Evolutionary conservation across 352 stramenopile genomes (phyloP), one percentile per base, ranked within the genome.

Genomic region (Pilasporangium apinafurcum): DNA sequence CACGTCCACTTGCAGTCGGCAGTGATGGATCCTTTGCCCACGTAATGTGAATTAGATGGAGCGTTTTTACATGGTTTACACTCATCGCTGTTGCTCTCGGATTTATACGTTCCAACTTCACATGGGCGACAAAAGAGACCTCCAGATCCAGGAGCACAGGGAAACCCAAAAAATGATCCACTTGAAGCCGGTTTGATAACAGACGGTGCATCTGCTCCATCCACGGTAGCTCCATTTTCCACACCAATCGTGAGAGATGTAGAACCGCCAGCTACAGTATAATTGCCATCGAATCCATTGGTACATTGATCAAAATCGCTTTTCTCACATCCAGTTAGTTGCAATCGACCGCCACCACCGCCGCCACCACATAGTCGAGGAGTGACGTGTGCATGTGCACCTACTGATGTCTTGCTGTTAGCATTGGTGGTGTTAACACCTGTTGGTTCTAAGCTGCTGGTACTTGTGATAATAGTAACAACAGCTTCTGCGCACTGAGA

Each of bases 81-180:
- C 51, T 87, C 76, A 39, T 81, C 76, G 39, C 76, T 91, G 43
- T 85, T 87, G 43, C 73, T 83, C 41, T 87, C 79, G 13, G 73
- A 75, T 29, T 91, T 91, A 51, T 75, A 91, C 22, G 66, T 81
- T 1, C 79, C 79, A 0, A 79, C 59, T 0, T 42, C 33, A 28
- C 79, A 91, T 8, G 77, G 38, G 1, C 79, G 66, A 33, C 79
- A 91, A 36, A 91, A 85, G 0, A 91, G 51, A 16, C 79, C 79
- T 8, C 79, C 79, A 9, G 71, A 86, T 4, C 79, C 79, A 25
- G 79, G 79, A 17, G 74, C 65, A 30, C 79, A 91, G n/a, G 79
- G 79, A 30, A 91, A 91, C 0, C 78, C 76, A 40, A 86, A 86
- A 38, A 88, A 91, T 17, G 74, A 71, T 1, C 79, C 79, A 38